phyloP scores from a whole-genome alignment of 1,284 basidiomycete genomes.

The Marasmius tenuissimus region DNA sequence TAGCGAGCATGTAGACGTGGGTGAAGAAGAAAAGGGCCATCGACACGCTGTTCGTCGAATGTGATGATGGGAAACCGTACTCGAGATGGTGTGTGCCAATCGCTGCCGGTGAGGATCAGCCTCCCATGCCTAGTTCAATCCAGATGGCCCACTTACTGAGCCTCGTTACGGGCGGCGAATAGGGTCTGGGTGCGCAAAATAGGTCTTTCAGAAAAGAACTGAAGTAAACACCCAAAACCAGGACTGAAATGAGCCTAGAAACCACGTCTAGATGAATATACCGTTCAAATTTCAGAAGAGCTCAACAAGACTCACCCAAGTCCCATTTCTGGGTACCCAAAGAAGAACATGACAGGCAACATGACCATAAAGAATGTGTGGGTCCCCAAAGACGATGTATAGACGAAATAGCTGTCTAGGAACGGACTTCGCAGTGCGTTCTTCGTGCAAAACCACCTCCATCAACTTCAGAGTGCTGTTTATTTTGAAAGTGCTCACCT shows the following conservation, averaged over 20 bases:
- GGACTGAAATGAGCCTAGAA: slow-evolving; percentile 67
- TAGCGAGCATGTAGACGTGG: slow-evolving; percentile 52
- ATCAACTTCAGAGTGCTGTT: not conserved
- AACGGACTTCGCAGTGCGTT: slow-evolving; percentile 61
- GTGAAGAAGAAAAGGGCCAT: slow-evolving; percentile 80
- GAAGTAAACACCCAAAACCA: slow-evolving; percentile 82
- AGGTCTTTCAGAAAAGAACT: slow-evolving; percentile 89
- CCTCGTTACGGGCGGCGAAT: slow-evolving; percentile 86
- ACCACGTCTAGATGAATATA: not conserved
- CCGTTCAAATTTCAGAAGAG: slow-evolving; percentile 1
- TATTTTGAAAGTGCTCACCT: slow-evolving; percentile 43
- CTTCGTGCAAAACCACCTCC: slow-evolving; percentile 30
- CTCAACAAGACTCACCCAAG: slow-evolving; percentile 58
- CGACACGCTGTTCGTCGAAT: slow-evolving; percentile 89
- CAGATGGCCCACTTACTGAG: slow-evolving; percentile 55
- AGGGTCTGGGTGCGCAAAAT: slow-evolving; percentile 89
- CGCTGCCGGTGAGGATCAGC: slow-evolving; percentile 40
- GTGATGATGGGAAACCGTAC: slow-evolving; percentile 96
- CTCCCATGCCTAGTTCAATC: not conserved
- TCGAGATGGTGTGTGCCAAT: slow-evolving; percentile 85
- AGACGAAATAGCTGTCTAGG: slow-evolving; percentile 88
- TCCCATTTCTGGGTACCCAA: slow-evolving; percentile 73
- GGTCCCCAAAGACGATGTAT: slow-evolving; percentile 86
- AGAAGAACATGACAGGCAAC: slow-evolving; percentile 87
- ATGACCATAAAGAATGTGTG: slow-evolving; percentile 96